phyloP scores from a whole-genome alignment of 2,329 filamentous ascomycete genomes.

The Colletotrichum horii region DNA sequence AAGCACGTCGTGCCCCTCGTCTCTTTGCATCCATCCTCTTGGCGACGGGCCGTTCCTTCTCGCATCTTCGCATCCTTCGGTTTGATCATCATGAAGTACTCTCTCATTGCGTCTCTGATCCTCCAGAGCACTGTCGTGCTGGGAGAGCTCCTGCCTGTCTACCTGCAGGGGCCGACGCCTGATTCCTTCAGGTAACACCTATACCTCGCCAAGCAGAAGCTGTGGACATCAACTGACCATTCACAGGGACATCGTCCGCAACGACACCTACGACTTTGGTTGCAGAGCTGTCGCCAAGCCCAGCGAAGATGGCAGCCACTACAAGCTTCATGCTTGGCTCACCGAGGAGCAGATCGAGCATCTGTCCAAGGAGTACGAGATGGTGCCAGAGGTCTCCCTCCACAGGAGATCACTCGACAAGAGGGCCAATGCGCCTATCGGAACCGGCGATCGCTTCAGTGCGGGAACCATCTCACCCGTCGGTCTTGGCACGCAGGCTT shows the following conservation, averaged over 20 bases:
- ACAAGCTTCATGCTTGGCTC: slow-evolving; percentile 15
- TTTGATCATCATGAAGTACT: slow-evolving; percentile 9
- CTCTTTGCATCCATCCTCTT: not conserved
- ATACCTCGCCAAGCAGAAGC: not conserved
- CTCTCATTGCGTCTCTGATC: slow-evolving; percentile 10
- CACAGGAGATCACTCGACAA: slow-evolving; percentile 1
- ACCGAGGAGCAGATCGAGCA: slow-evolving; percentile 11
- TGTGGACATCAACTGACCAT: not conserved
- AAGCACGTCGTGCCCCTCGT: not conserved
- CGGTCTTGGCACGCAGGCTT: slow-evolving; percentile 33
- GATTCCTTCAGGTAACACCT: not conserved
- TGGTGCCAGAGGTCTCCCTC: not conserved
- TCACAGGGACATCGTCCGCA: slow-evolving; percentile 7
- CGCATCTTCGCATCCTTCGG: not conserved
- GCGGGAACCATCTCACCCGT: slow-evolving; percentile 26
- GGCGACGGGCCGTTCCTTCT: not conserved
- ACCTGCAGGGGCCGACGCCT: slow-evolving; percentile 1
- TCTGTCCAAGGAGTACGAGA: slow-evolving; percentile 12
- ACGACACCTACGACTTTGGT: slow-evolving; percentile 15
- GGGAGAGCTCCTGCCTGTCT: slow-evolving; percentile 5
- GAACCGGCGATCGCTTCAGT: slow-evolving; percentile 26
- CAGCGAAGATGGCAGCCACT: slow-evolving; percentile 10
- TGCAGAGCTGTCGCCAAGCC: slow-evolving; percentile 15
- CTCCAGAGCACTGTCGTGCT: slow-evolving; percentile 10
- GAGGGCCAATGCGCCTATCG: slow-evolving; percentile 34